Evolutionary conservation across 2,329 filamentous ascomycete genomes (phyloP).

Genomic region (Trichophyton verrucosum): DNA sequence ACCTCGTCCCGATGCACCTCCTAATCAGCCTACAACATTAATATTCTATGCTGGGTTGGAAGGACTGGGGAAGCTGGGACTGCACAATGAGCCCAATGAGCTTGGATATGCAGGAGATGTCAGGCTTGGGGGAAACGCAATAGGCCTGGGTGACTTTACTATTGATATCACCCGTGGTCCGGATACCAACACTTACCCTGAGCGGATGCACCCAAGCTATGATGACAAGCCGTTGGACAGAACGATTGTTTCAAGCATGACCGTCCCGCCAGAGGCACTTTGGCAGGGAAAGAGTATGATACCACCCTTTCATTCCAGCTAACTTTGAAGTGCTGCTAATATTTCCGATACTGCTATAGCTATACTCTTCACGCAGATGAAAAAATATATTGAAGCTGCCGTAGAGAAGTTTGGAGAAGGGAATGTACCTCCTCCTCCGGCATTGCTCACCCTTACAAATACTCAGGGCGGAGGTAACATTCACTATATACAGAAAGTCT

Average conservation of each 20-base stretch:
- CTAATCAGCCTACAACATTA: constrained; percentile 59
- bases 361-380: constrained; percentile 51
- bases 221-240: constrained; percentile 59
- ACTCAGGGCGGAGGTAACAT: constrained; percentile 53
- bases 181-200: constrained; percentile 47
- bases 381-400: constrained; percentile 49
- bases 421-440: constrained; percentile 66
- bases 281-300: constrained; percentile 66
- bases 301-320: neutral
- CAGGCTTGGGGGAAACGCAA: constrained; percentile 55
- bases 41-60: constrained; percentile 76
- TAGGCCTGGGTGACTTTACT: constrained; percentile 65
- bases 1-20: constrained; percentile 55
- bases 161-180: constrained; percentile 62
- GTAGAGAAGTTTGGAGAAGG: constrained; percentile 49
- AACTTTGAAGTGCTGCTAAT: neutral
- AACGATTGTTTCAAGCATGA: constrained; percentile 62
- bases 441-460: constrained; percentile 69
- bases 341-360: constrained; percentile 17
- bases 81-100: constrained; percentile 42
- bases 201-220: constrained; percentile 49
- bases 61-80: constrained; percentile 54
- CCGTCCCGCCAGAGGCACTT: constrained; percentile 53
- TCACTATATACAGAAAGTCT: constrained; percentile 83
- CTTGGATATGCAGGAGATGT: constrained; percentile 50